Conservation (phyloP, 108 stramenopile species). For the Nitzschia sp. region DNA sequence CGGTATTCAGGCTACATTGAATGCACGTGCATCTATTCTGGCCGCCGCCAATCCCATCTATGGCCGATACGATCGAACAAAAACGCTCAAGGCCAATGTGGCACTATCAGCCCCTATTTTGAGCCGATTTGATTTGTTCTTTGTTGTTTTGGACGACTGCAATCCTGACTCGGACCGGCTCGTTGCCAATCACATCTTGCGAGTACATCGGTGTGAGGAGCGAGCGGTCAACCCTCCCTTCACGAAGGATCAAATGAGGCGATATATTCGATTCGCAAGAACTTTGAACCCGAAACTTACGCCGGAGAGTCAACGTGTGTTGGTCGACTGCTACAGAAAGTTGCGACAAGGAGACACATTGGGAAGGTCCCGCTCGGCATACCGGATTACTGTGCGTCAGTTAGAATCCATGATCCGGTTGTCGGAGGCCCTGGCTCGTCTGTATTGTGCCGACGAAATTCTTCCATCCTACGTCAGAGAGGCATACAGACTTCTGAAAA, state of each 20-base stretch:
- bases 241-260: constrained; percentile 82
- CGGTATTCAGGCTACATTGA: constrained; percentile 98
- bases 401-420: constrained; percentile 97
- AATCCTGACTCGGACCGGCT: constrained; percentile 88
- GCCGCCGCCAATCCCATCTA: constrained; percentile 99
- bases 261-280: constrained; percentile 95
- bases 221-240: constrained; percentile 77
- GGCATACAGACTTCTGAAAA: constrained; percentile 92
- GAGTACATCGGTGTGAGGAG: constrained; percentile 83
- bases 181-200: constrained; percentile 95
- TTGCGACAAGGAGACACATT: constrained; percentile 93
- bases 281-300: constrained; percentile 90
- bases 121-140: constrained; percentile 98
- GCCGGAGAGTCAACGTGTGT: constrained; percentile 66
- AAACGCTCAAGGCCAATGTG: constrained; percentile 93
- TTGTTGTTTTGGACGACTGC: constrained; percentile 98
- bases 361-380: constrained; percentile 91
- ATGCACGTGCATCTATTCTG: constrained; percentile 96
- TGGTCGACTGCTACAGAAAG: constrained; percentile 97
- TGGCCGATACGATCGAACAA: constrained; percentile 97
- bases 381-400: constrained; percentile 98
- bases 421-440: constrained; percentile 92
- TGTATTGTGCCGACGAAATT: constrained; percentile 90
- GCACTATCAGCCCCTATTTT: constrained; percentile 95
- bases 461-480: constrained; percentile 88